A percentile compares a stretch with the other conserved stretches of the same genome.
These are phyloP conservation scores for Diaporthe eres DNA, from an alignment of 2,329 filamentous ascomycete species.

Conservation along the genomic window DNA sequence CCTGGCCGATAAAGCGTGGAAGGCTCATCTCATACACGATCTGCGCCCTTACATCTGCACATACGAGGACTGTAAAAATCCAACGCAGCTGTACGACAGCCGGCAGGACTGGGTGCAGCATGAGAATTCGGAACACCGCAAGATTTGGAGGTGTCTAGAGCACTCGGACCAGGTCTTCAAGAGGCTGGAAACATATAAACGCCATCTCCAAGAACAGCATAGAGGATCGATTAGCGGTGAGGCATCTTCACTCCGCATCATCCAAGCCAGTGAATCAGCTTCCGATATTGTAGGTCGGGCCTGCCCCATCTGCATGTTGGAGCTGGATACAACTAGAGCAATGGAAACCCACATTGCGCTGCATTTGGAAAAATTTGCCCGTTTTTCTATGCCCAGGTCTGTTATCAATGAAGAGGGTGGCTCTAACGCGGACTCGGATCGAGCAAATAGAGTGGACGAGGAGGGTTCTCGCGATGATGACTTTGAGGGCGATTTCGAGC, in stretches of 20 bases:
- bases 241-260: neutral
- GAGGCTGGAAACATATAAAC: neutral
- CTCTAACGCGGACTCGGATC: conserved; percentile 1
- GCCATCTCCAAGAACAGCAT: conserved; percentile 3
- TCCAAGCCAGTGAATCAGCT: conserved; percentile 26
- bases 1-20: conserved; percentile 9
- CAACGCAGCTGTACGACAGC: conserved; percentile 27
- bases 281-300: neutral
- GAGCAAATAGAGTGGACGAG: conserved; percentile 4
- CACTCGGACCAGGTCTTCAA: conserved; percentile 5
- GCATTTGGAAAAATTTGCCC: conserved; percentile 13
- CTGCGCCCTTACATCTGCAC: conserved; percentile 25
- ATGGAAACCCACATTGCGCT: conserved; percentile 25
- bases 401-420: neutral
- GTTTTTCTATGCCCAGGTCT: conserved; percentile 17
- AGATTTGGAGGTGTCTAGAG: conserved; percentile 14
- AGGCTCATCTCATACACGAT: conserved; percentile 26
- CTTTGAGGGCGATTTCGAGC: neutral
- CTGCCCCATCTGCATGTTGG: conserved; percentile 5
- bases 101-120: conserved; percentile 29
- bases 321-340: neutral
- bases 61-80: conserved; percentile 5
- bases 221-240: neutral
- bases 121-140: conserved; percentile 26
- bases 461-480: conserved; percentile 21